Evolutionary conservation across 768 basidiomycete species (phyloP), one percentile per base, ranked within the genome.

Genomic region (Tremella mesenterica): DNA sequence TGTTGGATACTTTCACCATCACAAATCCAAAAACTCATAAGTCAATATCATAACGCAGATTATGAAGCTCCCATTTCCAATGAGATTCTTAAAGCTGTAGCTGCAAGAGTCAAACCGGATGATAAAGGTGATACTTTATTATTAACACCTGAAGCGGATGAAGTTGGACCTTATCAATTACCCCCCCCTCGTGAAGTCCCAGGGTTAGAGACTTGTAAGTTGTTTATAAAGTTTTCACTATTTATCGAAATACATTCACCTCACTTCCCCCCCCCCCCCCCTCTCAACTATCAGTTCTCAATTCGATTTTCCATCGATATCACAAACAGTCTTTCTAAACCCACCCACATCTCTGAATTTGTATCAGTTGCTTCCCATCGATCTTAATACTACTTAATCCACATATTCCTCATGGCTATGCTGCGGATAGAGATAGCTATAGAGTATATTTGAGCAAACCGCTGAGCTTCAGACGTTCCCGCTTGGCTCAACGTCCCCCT

Each of bases 1-100:
- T 97, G 93, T 78, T 97, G 95, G 93, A 97, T 97, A 86, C 79
- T 99, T 41, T 96, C 90, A 59, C 95, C 95, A 1, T 92, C 92
- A 75, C 95, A 99, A 74, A 97, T 99, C 60, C 95, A 97, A 77
- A 85, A 95, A 72, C 91, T 99, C 83, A 96, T 95, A 74, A 89
- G 88, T 54, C 93, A 93, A 73, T 96, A 97, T 76, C 96, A 95
- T 69, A 92, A 93, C 57, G 95, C 93, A 43, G 95, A 97, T 76
- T 99, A 97, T 73, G 95, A 99, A 88, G 91, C 88, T 62, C 95
- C 93, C 8, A 96, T 97, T 66, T 90, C 92, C 1, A 88, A 90
- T 21, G 93, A 97, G 76, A 97, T 99, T 57, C 79, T 99, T 33
- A 85, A 90, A 48, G 90, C 96, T 20, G 95, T 99, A 48, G 91